These are phyloP conservation scores for Castanea mollissima DNA, from an alignment of 306 rosid genomes.

Conservation along the genomic window DNA sequence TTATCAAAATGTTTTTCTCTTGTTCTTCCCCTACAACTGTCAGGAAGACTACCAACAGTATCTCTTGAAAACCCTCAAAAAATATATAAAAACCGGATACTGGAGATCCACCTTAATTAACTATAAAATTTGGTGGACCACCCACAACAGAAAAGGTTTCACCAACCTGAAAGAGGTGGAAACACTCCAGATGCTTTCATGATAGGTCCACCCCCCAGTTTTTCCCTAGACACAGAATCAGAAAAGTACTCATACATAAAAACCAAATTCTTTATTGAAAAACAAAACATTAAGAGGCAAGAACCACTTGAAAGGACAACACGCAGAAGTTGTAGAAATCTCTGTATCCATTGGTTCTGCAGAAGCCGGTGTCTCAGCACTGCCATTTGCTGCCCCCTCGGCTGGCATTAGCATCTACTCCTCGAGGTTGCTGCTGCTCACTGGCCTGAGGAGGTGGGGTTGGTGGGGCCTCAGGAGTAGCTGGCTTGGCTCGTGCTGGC, in stretches of 20 bases:
- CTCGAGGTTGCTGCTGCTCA: constrained; percentile 41
- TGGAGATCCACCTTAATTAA: constrained; percentile 24
- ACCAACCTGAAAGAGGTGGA: not conserved
- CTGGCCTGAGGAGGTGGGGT: constrained; percentile 46
- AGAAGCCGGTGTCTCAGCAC: constrained; percentile 43
- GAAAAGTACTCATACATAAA: constrained; percentile 4
- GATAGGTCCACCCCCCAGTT: not conserved
- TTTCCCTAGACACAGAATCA: not conserved
- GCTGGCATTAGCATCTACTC: constrained; percentile 34
- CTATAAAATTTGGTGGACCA: constrained; percentile 25
- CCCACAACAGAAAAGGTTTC: constrained; percentile 21
- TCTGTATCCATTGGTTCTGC: constrained; percentile 82
- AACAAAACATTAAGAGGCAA: not conserved
- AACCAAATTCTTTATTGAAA: constrained; percentile 15
- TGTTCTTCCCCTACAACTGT: not conserved
- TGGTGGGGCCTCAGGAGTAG: constrained; percentile 51
- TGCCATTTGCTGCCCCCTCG: constrained; percentile 33
- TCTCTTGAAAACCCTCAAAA: constrained; percentile 36
- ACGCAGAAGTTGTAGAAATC: constrained; percentile 43
- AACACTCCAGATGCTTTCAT: not conserved
- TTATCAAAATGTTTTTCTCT: not conserved
- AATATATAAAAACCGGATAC: constrained; percentile 35
- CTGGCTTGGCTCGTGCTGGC: constrained; percentile 66
- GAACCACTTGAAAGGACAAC: constrained; percentile 30
- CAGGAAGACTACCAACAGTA: constrained; percentile 18